Base-by-base conservation (phyloP, 2,329 filamentous ascomycete genomes). In the Penicillium sp. region DNA sequence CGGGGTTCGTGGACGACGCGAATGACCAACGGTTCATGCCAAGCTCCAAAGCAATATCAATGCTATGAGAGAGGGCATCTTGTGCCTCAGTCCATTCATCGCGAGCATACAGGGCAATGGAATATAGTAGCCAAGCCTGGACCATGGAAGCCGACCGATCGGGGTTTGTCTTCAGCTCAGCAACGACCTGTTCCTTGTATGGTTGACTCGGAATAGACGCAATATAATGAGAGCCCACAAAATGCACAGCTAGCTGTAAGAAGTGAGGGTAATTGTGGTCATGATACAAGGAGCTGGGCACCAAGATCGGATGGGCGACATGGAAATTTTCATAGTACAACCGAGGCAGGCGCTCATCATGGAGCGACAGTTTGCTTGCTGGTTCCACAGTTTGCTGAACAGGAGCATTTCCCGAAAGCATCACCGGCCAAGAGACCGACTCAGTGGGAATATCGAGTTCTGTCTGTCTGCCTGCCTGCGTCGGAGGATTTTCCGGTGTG, bases 1-100 rank as follows among this genome's bases (percentile, higher is more conserved):
- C 61, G 17, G 64, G 31, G 31, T 63, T 64, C 15, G 64, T 47
- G 13, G 70, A 64, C 1, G 66, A 51, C 9, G 73, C 72, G 71
- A 88, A 95, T 0, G 84, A 81, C 51, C 84, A 79, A 3, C 84
- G 84, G 68, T 95, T 86, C 75, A 96, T 84, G 0, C 89, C 87
- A 27, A 95, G 81, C 57, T 90, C 85, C 13, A 94, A 72, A 1
- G 91, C 89, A 37, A 93, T 77, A 5, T 85, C 81, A 67, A 91
- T 87, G 5, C 85, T 86, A 35, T 87, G 82, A 4, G 79, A 78
- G 15, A 96, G 82, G 0, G 69, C 66, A 25, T 61, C 49, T 45
- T 72, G 67, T 7, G 74, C 73, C 54, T 73, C 66, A n/a, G 63
- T 45, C 50, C 65, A 65, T 54, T 75, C 73, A n/a, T 67, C 68